phyloP scores from a whole-genome alignment of 176 grass and related monocot species.

The Lolium rigidum region DNA sequence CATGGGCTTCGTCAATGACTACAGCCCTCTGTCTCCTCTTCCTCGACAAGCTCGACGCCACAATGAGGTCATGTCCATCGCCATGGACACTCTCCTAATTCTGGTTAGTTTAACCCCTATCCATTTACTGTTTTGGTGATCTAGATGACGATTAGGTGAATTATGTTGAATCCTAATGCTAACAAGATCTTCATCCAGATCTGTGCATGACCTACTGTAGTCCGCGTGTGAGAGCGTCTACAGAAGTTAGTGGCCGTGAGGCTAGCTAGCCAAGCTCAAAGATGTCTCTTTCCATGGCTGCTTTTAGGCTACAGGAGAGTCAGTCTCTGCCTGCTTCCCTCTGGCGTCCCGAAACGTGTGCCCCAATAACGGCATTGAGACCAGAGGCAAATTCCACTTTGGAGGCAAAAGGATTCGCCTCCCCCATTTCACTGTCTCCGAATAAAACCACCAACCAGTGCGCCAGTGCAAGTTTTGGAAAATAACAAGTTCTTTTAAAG shows the following conservation, averaged over 20 bases:
- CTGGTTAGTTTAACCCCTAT: no score
- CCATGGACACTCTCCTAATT: no score
- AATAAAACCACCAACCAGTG: neutral
- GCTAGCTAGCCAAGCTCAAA: neutral
- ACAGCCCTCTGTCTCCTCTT: no score
- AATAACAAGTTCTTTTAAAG: slow-evolving; percentile 30
- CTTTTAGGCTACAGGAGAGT: slow-evolving; percentile 52
- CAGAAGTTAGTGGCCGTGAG: slow-evolving; percentile 26
- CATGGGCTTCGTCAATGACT: no score
- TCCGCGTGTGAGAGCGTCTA: slow-evolving; percentile 23
- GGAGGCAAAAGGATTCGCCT: slow-evolving; percentile 29
- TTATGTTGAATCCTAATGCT: no score
- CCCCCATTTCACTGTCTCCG: slow-evolving; percentile 1
- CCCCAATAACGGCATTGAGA: slow-evolving; percentile 64
- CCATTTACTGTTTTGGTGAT: no score
- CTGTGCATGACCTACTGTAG: slow-evolving; percentile 32
- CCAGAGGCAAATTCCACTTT: slow-evolving; percentile 55
- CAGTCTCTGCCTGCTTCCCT: slow-evolving; percentile 56
- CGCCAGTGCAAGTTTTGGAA: slow-evolving; percentile 23
- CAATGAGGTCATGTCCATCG: no score
- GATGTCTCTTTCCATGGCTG: slow-evolving; percentile 38
- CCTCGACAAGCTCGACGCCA: no score
- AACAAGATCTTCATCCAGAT: slow-evolving; percentile 21
- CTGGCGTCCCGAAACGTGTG: slow-evolving; percentile 65
- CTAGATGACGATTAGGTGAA: no score